A percentile compares a stretch with the other conserved stretches of the same genome.
phyloP scores from a whole-genome alignment of 2,329 filamentous ascomycete genomes.

The Graphilbum ipis-grandicollis region DNA sequence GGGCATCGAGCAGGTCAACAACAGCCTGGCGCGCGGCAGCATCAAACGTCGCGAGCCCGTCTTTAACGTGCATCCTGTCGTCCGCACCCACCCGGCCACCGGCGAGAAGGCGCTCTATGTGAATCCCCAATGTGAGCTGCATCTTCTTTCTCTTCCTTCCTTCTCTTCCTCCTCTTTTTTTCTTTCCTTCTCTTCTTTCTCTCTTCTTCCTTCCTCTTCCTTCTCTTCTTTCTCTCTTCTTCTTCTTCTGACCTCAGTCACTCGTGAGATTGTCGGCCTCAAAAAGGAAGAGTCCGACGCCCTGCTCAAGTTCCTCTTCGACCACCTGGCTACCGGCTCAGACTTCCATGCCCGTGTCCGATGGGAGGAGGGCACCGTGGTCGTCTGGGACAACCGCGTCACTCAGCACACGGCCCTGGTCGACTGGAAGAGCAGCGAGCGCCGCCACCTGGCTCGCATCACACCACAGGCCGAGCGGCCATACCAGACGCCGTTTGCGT shows the following conservation, averaged over 20 bases:
- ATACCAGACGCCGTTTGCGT: slow-evolving; percentile 51
- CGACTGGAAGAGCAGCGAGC: slow-evolving; percentile 65
- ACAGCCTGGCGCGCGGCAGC: slow-evolving; percentile 46
- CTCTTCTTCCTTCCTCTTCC: not conserved
- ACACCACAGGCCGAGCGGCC: slow-evolving; percentile 64
- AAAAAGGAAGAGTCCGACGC: slow-evolving; percentile 78
- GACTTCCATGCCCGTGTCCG: slow-evolving; percentile 60
- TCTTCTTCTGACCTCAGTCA: slow-evolving; percentile 33
- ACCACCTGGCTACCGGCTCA: slow-evolving; percentile 54
- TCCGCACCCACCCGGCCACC: slow-evolving; percentile 66
- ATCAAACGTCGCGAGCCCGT: slow-evolving; percentile 63
- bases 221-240: no score
- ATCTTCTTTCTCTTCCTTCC: not conserved
- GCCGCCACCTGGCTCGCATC: slow-evolving; percentile 64
- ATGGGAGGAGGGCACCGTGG: slow-evolving; percentile 66
- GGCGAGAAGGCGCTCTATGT: slow-evolving; percentile 73
- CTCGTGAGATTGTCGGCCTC: slow-evolving; percentile 60
- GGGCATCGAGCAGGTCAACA: slow-evolving; percentile 62
- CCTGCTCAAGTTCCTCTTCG: slow-evolving; percentile 59
- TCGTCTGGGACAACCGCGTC: slow-evolving; percentile 75
- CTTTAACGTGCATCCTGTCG: slow-evolving; percentile 55
- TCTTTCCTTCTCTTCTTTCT: not conserved
- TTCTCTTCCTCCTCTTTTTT: not conserved
- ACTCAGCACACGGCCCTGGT: slow-evolving; percentile 64
- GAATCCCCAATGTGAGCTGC: slow-evolving; percentile 58